phyloP scores from a whole-genome alignment of 2,329 filamentous ascomycete genomes.

The Penicillium capsulatum region DNA sequence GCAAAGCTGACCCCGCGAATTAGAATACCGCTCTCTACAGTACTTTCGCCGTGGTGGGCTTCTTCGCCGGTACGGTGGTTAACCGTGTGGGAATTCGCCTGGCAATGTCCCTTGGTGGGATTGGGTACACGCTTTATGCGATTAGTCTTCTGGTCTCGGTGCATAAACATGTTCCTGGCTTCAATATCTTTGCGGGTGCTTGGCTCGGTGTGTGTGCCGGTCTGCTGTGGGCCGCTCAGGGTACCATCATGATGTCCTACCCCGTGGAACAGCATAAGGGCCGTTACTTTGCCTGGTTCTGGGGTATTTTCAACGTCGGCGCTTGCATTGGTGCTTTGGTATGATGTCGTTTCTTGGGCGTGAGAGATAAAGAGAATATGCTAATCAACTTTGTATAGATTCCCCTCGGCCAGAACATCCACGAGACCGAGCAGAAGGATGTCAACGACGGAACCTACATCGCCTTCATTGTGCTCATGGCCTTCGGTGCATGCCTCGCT shows the following conservation, averaged over 20 bases:
- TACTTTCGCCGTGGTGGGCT: constrained; percentile 61
- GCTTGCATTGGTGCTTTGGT: constrained; percentile 74
- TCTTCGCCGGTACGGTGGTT: constrained; percentile 52
- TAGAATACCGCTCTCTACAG: constrained; percentile 63
- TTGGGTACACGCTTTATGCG: constrained; percentile 44
- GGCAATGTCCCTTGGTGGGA: constrained; percentile 41
- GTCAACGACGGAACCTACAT: constrained; percentile 71
- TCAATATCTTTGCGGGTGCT: constrained; percentile 47
- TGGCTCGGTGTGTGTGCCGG: constrained; percentile 47
- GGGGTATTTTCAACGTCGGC: constrained; percentile 89
- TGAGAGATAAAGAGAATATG: too few relatives aligned
- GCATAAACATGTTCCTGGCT: constrained; percentile 44
- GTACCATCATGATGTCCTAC: constrained; percentile 66
- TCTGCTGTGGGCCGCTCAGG: constrained; percentile 48
- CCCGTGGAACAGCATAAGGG: constrained; percentile 75
- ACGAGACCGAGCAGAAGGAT: constrained; percentile 30
- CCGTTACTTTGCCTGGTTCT: constrained; percentile 82
- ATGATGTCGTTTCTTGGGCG: constrained; percentile 31
- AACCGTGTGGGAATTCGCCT: constrained; percentile 40
- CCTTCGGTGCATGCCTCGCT: constrained; percentile 64
- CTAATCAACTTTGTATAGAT: constrained; percentile 31
- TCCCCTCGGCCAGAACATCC: constrained; percentile 41
- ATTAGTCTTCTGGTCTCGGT: constrained; percentile 38
- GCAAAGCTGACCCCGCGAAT: neutral
- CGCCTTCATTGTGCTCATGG: constrained; percentile 76